phyloP scores from a whole-genome alignment of 805 yeast genomes.

The Blastobotrys robertii region DNA sequence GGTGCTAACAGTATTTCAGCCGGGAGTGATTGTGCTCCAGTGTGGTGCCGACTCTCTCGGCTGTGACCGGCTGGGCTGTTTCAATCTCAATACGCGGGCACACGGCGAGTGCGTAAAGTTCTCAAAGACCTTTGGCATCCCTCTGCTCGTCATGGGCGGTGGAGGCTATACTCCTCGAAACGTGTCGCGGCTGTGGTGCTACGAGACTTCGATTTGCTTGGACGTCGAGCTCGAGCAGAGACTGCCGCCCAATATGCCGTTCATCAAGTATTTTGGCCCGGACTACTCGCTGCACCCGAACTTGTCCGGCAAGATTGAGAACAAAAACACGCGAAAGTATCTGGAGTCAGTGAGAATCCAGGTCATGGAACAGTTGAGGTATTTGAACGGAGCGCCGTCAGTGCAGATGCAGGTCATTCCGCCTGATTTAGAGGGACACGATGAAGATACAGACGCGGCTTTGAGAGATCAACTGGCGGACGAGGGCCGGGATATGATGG shows the following conservation, averaged over 20 bases:
- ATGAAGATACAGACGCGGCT: conserved; percentile 30
- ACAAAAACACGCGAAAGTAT: conserved; percentile 74
- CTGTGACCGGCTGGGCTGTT: conserved; percentile 93
- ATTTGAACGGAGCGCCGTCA: conserved; percentile 83
- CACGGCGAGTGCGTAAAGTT: conserved; percentile 94
- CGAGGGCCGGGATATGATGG: conserved; percentile 10
- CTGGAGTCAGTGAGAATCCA: conserved; percentile 69
- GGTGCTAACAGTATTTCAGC: conserved; percentile 75
- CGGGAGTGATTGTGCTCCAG: conserved; percentile 92
- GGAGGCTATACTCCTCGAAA: conserved; percentile 98
- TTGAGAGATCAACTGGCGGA: conserved; percentile 24
- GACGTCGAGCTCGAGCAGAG: conserved; percentile 67
- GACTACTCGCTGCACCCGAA: conserved; percentile 84
- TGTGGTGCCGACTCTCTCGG: conserved; percentile 97
- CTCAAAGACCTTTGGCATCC: conserved; percentile 77
- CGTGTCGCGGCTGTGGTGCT: conserved; percentile 93
- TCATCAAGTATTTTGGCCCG: conserved; percentile 78
- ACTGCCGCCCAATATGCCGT: conserved; percentile 66
- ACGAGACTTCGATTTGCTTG: conserved; percentile 80
- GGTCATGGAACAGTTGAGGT: conserved; percentile 71
- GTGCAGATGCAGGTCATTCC: conserved; percentile 89
- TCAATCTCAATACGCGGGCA: conserved; percentile 84
- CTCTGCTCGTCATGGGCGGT: conserved; percentile 91
- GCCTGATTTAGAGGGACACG: conserved; percentile 41
- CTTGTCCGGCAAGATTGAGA: conserved; percentile 70